phyloP scores from a whole-genome alignment of 2,329 filamentous ascomycete species.

The Talaromyces piceae region DNA sequence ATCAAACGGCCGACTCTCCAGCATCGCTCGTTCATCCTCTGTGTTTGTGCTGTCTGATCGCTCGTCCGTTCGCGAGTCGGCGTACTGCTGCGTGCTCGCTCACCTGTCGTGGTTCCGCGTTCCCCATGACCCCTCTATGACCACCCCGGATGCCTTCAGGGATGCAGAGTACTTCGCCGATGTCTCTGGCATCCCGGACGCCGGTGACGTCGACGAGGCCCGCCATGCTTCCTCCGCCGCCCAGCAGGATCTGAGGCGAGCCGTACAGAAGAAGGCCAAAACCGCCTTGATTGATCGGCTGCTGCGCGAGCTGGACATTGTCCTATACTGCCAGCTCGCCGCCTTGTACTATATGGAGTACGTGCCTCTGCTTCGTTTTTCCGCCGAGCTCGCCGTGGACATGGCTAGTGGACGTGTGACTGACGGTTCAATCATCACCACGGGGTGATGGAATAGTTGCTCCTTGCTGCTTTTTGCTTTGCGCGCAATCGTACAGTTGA shows the following conservation, averaged over 20 bases:
- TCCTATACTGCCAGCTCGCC: slow-evolving; percentile 56
- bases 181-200: slow-evolving; percentile 34
- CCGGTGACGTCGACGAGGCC: slow-evolving; percentile 12
- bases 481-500: slow-evolving; percentile 49
- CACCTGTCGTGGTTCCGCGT: neutral
- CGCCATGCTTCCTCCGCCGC: slow-evolving; percentile 1
- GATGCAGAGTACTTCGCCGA: slow-evolving; percentile 42
- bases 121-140: slow-evolving; percentile 41
- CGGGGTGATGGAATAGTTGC: slow-evolving; percentile 37
- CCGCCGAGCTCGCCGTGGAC: neutral
- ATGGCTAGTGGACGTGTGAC: neutral
- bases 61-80: neutral
- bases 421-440: too few relatives aligned
- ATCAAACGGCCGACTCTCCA: neutral
- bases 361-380: slow-evolving; percentile 17
- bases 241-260: slow-evolving; percentile 22
- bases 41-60: neutral
- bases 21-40: neutral
- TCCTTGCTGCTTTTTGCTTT: slow-evolving; percentile 51
- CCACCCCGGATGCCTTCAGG: slow-evolving; percentile 38
- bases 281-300: slow-evolving; percentile 47
- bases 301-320: slow-evolving; percentile 50
- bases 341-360: slow-evolving; percentile 59
- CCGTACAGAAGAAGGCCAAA: slow-evolving; percentile 33
- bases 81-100: neutral